These are phyloP conservation scores for Colletotrichum lupini DNA, from an alignment of 2,329 filamentous ascomycete genomes.

Conservation along the genomic window DNA sequence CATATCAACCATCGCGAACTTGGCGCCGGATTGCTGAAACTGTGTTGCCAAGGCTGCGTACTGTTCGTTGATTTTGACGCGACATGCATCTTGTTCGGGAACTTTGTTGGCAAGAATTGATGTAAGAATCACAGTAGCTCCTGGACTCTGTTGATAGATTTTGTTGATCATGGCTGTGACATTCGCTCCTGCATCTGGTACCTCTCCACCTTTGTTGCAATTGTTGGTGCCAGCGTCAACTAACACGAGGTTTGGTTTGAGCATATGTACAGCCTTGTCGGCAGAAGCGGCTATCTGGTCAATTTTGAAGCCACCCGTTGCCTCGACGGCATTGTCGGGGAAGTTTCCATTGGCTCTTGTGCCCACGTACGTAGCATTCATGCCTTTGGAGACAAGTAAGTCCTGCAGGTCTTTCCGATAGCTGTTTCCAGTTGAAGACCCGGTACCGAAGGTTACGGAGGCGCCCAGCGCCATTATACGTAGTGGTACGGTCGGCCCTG, in stretches of 20 bases:
- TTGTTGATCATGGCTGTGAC: slow-evolving; percentile 33
- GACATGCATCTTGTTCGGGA: slow-evolving; percentile 26
- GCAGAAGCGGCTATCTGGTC: slow-evolving; percentile 24
- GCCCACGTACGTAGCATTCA: slow-evolving; percentile 21
- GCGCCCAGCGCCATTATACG: slow-evolving; percentile 31
- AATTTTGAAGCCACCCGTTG: slow-evolving; percentile 23
- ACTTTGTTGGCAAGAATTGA: slow-evolving; percentile 31
- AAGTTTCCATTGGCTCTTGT: slow-evolving; percentile 23
- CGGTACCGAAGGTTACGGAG: slow-evolving; percentile 27
- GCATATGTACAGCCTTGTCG: slow-evolving; percentile 13
- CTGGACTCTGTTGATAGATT: slow-evolving; percentile 32
- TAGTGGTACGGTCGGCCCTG: slow-evolving; percentile 14
- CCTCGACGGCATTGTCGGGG: slow-evolving; percentile 27
- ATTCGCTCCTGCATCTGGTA: slow-evolving; percentile 28
- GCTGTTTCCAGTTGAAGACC: slow-evolving; percentile 48
- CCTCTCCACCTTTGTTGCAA: slow-evolving; percentile 31
- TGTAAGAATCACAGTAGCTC: slow-evolving; percentile 30
- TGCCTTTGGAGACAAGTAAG: slow-evolving; percentile 12
- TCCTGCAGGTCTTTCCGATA: slow-evolving; percentile 48
- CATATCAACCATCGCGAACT: slow-evolving; percentile 38
- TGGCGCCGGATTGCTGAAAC: slow-evolving; percentile 28
- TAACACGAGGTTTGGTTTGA: slow-evolving; percentile 38
- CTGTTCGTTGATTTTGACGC: slow-evolving; percentile 37
- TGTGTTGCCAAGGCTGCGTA: slow-evolving; percentile 17
- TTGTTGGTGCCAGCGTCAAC: slow-evolving; percentile 40